Evolutionary conservation across 768 basidiomycete genomes (phyloP).

Genomic region (Porpolomopsis calyptriformis): DNA sequence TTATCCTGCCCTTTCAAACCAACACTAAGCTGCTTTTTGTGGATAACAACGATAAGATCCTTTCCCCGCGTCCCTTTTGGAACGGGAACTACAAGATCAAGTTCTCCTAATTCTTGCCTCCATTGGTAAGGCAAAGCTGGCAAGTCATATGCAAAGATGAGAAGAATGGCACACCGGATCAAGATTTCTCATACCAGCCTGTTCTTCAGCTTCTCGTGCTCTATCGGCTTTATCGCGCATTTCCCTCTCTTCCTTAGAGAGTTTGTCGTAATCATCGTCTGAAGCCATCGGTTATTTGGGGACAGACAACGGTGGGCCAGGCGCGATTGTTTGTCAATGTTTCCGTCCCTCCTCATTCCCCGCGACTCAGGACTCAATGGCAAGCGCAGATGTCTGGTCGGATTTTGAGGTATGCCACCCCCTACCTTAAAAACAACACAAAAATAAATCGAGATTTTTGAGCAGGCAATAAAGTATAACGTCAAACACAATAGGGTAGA

Average conservation of each 20-base stretch:
- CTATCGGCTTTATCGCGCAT: constrained; percentile 57
- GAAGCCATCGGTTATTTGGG: constrained; percentile 6
- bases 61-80: constrained; percentile 78
- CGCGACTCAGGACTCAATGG: constrained; percentile 44
- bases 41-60: constrained; percentile 62
- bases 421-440: constrained; percentile 6
- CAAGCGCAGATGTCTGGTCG: constrained; percentile 48
- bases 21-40: constrained; percentile 75
- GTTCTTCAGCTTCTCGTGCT: constrained; percentile 65
- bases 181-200: constrained; percentile 53
- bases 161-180: constrained; percentile 4
- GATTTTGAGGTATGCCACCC: constrained; percentile 58
- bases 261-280: constrained; percentile 58
- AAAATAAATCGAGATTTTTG: constrained; percentile 12
- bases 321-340: constrained; percentile 3
- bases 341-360: not conserved
- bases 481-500: constrained; percentile 77
- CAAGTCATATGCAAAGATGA: constrained; percentile 14
- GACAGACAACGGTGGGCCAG: not conserved
- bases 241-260: constrained; percentile 69
- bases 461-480: constrained; percentile 56
- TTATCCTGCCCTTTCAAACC: constrained; percentile 78
- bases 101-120: constrained; percentile 82
- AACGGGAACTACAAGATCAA: constrained; percentile 75
- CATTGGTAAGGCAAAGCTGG: constrained; percentile 84